Conservation (phyloP, 2,329 filamentous ascomycete genomes). For the Paraphaeosphaeria sporulosa region DNA sequence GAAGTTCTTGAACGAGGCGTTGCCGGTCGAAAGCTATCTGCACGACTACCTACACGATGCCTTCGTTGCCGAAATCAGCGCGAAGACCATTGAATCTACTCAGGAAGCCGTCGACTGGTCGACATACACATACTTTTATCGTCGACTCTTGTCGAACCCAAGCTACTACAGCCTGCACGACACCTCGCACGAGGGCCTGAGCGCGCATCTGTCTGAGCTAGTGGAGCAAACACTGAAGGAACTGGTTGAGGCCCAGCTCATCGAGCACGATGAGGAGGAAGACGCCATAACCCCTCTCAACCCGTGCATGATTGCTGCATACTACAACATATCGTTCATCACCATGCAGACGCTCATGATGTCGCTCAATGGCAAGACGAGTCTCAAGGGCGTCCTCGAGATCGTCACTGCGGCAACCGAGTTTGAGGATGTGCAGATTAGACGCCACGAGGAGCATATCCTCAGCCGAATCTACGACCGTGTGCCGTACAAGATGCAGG, state of each 20-base stretch:
- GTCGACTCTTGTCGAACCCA: conserved; percentile 90
- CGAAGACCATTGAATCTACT: conserved; percentile 91
- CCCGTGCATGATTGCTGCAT: conserved; percentile 96
- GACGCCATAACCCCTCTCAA: conserved; percentile 89
- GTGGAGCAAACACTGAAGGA: conserved; percentile 94
- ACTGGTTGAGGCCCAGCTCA: conserved; percentile 89
- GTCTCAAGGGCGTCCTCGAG: conserved; percentile 95
- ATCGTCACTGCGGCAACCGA: conserved; percentile 97
- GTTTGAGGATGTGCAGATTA: conserved; percentile 93
- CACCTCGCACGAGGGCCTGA: conserved; percentile 91
- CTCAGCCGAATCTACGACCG: conserved; percentile 93
- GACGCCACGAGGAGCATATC: conserved; percentile 87
- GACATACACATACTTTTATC: conserved; percentile 98
- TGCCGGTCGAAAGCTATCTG: conserved; percentile 94
- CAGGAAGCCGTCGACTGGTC: conserved; percentile 99
- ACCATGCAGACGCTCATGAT: conserved; percentile 99
- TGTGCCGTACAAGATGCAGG: conserved; percentile 92
- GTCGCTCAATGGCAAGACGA: conserved; percentile 85
- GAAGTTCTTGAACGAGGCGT: conserved; percentile 95
- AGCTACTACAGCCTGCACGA: conserved; percentile 93
- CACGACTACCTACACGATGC: conserved; percentile 92
- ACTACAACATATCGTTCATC: conserved; percentile 99
- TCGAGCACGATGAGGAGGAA: conserved; percentile 89
- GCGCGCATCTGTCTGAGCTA: conserved; percentile 89
- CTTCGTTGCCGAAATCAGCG: conserved; percentile 96